Base-by-base conservation (phyloP, 139 green algal genomes). In the Tetraselmis chui region DNA sequence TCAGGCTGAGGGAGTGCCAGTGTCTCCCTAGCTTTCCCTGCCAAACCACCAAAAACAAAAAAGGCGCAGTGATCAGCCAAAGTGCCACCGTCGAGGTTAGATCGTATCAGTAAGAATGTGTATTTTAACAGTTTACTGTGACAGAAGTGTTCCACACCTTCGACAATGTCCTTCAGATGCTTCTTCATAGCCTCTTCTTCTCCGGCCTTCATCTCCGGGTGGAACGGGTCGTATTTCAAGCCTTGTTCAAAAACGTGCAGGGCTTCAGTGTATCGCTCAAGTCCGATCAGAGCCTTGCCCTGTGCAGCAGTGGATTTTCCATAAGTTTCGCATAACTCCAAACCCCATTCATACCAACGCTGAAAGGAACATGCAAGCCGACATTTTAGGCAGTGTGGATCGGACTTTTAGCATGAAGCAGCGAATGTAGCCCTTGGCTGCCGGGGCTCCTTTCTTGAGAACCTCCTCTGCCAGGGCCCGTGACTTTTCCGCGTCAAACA, bases 141-240 rank as follows among this genome's bases (percentile, higher is more conserved):
- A n/a, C n/a, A n/a, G n/a, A n/a, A n/a, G n/a, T n/a, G n/a, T n/a
- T n/a, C n/a, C n/a, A 79, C 76, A 82, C 83, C 83, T 32, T 87
- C 78, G 29, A 93, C 81, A 29, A 93, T 80, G 76, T 94, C 93
- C 28, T 84, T 78, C 28, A 94, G 78, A 0, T 92, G 59, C 23
- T 79, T 85, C 76, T 89, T 79, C n/a, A 86, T 84, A 5, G 91
- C 89, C 1, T 85, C 80, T 59, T 94, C 82, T 30, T 92, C 84
- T 22, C 82, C 87, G 29, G 31, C 67, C 78, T 91, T 91, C 45
- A 94, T 79, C 1, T 89, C 87, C 0, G 31, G 31, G 83, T 93
- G 86, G 26, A 89, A 84, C 0, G 92, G 89, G 75, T 94, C 87
- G 27, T 89, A n/a, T n/a, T 76, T 76, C 26, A 93, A 76, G 27